phyloP scores from a whole-genome alignment of 2,329 filamentous ascomycete genomes.

The Sarocladiaceae sp. region DNA sequence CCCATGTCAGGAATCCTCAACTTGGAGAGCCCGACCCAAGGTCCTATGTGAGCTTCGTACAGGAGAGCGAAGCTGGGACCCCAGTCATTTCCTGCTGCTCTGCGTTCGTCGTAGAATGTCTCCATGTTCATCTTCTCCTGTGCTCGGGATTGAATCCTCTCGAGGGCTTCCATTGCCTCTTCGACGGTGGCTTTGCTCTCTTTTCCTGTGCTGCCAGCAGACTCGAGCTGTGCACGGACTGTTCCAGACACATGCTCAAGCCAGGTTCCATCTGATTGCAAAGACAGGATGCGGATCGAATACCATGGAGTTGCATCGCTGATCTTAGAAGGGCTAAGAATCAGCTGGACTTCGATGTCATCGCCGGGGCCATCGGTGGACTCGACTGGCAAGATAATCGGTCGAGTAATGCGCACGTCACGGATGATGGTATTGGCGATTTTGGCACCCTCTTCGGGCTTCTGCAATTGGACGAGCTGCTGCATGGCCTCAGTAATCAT shows the following conservation, averaged over 20 bases:
- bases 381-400: not conserved
- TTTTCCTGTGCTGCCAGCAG: not conserved
- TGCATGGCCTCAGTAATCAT: conserved; percentile 28
- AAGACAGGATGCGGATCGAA: not conserved
- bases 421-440: conserved; percentile 1
- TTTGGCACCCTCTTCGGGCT: conserved; percentile 8
- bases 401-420: conserved; percentile 4
- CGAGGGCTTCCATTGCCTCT: not conserved
- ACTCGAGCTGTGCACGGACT: not conserved
- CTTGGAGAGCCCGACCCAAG: not conserved
- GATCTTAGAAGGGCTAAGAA: not conserved
- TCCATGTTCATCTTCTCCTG: not conserved
- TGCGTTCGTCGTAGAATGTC: not conserved
- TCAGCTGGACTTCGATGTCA: not conserved
- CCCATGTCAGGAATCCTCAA: conserved; percentile 13
- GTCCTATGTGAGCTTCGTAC: not conserved
- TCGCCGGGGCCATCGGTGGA: not conserved
- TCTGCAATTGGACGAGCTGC: conserved; percentile 12
- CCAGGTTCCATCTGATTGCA: not conserved
- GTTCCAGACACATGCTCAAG: not conserved
- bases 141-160: not conserved
- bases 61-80: conserved; percentile 2
- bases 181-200: not conserved
- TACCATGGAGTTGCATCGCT: not conserved
- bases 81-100: not conserved